These are phyloP conservation scores for Pugionium cornutum DNA, from an alignment of 345 rosid genomes.

Conservation along the genomic window DNA sequence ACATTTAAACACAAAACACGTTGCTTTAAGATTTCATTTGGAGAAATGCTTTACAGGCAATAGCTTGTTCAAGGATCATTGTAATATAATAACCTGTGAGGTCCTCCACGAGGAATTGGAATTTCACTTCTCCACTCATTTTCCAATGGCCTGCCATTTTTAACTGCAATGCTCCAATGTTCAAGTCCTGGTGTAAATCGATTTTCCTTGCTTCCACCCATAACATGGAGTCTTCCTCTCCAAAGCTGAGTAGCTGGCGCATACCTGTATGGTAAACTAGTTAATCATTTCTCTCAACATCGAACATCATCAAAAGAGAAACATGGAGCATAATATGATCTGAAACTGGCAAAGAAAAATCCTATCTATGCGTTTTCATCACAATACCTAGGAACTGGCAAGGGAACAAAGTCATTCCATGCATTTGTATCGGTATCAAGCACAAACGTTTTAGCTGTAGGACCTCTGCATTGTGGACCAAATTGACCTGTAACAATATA, in stretches of 20 bases:
- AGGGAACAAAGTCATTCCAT: conserved; percentile 67
- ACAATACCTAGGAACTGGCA: conserved; percentile 83
- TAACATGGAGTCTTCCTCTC: conserved; percentile 99
- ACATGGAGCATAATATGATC: conserved; percentile 1
- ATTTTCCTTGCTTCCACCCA: conserved; percentile 98
- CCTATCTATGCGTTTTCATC: not conserved
- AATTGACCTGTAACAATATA: conserved; percentile 84
- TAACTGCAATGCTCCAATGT: conserved; percentile 91
- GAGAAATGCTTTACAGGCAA: not conserved
- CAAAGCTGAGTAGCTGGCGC: conserved; percentile 98
- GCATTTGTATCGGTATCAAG: conserved; percentile 80
- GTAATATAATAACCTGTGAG: conserved; percentile 68
- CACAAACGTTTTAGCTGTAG: conserved; percentile 78
- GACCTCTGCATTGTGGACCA: conserved; percentile 96
- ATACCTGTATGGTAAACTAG: conserved; percentile 52
- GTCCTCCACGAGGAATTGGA: conserved; percentile 96
- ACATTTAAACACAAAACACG: conserved; percentile 7
- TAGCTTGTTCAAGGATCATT: not conserved
- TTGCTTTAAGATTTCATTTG: not conserved
- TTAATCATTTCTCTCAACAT: conserved; percentile 5
- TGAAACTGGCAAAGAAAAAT: not conserved
- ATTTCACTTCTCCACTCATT: conserved; percentile 87
- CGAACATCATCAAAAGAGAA: conserved; percentile 5
- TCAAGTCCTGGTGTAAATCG: conserved; percentile 82
- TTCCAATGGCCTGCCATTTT: conserved; percentile 81